These are phyloP conservation scores for Auriscalpium orientale DNA, from an alignment of 768 basidiomycete species.

Conservation along the genomic window DNA sequence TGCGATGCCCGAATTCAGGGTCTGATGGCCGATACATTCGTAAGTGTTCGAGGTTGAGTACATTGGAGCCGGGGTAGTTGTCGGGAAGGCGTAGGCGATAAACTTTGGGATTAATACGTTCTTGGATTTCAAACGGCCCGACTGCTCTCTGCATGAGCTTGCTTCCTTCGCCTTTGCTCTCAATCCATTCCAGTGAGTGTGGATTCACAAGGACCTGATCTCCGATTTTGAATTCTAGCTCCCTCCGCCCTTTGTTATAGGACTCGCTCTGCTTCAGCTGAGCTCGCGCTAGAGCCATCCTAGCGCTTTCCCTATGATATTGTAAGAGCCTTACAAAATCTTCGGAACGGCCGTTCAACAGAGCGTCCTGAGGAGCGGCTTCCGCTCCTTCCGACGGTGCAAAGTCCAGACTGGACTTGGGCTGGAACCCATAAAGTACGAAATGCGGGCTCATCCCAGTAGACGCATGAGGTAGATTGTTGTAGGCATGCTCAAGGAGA, in stretches of 20 bases:
- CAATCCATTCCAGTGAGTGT: slow-evolving; percentile 11
- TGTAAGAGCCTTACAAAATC: not conserved
- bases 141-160: slow-evolving; percentile 14
- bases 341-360: not conserved
- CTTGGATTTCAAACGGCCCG: slow-evolving; percentile 19
- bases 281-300: slow-evolving; percentile 7
- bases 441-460: slow-evolving; percentile 13
- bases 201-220: slow-evolving; percentile 18
- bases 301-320: slow-evolving; percentile 1
- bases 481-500: slow-evolving; percentile 5
- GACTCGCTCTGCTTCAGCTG: slow-evolving; percentile 7
- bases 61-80: slow-evolving; percentile 16
- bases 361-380: not conserved
- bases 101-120: slow-evolving; percentile 16
- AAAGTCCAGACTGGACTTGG: not conserved
- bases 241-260: slow-evolving; percentile 13
- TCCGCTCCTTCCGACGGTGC: not conserved
- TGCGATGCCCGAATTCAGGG: slow-evolving; percentile 5
- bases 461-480: slow-evolving; percentile 7
- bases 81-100: slow-evolving; percentile 14
- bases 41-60: slow-evolving; percentile 20
- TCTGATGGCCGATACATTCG: slow-evolving; percentile 15
- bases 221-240: slow-evolving; percentile 14
- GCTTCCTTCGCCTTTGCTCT: slow-evolving; percentile 15
- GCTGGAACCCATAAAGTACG: slow-evolving; percentile 15